Evolutionary conservation across 768 basidiomycete species (phyloP).

Genomic region (Mycena kentingensis): DNA sequence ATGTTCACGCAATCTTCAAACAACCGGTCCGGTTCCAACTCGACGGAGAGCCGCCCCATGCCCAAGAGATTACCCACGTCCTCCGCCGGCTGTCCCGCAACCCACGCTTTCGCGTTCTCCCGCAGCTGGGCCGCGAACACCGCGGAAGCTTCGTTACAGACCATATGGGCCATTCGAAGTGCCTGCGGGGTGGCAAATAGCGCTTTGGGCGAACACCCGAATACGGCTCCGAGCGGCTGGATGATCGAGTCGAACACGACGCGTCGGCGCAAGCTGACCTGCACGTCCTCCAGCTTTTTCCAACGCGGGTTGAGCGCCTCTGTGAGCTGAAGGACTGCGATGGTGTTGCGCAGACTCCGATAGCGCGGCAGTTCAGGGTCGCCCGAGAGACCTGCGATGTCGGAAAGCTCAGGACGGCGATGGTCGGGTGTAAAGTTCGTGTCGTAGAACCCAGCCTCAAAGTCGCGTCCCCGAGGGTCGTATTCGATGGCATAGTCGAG

Average conservation of each 20-base stretch:
- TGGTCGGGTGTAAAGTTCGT: conserved; percentile 35
- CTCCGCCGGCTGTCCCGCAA: conserved; percentile 49
- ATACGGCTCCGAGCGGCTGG: conserved; percentile 83
- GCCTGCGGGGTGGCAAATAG: conserved; percentile 53
- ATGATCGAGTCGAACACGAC: conserved; percentile 80
- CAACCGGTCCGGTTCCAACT: conserved; percentile 48
- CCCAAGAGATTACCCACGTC: conserved; percentile 29
- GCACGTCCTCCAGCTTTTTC: conserved; percentile 65
- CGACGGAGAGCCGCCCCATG: conserved; percentile 50
- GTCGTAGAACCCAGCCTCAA: conserved; percentile 54
- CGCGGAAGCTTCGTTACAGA: conserved; percentile 73
- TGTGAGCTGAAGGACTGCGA: conserved; percentile 61
- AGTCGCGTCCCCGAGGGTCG: conserved; percentile 62
- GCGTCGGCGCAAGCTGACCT: conserved; percentile 74
- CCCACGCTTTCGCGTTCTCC: conserved; percentile 39
- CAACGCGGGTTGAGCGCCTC: conserved; percentile 61
- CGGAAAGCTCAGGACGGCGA: conserved; percentile 50
- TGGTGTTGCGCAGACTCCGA: conserved; percentile 64
- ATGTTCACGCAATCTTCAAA: conserved; percentile 60
- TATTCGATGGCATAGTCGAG: conserved; percentile 82
- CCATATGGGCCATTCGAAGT: conserved; percentile 43
- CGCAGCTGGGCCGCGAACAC: conserved; percentile 59
- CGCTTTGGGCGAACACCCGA: conserved; percentile 80
- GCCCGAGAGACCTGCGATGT: conserved; percentile 47
- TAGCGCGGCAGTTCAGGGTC: conserved; percentile 49